Evolutionary conservation across 192 early-diverging fungal species (phyloP).

Genomic region (Chytriomyces confervae): DNA sequence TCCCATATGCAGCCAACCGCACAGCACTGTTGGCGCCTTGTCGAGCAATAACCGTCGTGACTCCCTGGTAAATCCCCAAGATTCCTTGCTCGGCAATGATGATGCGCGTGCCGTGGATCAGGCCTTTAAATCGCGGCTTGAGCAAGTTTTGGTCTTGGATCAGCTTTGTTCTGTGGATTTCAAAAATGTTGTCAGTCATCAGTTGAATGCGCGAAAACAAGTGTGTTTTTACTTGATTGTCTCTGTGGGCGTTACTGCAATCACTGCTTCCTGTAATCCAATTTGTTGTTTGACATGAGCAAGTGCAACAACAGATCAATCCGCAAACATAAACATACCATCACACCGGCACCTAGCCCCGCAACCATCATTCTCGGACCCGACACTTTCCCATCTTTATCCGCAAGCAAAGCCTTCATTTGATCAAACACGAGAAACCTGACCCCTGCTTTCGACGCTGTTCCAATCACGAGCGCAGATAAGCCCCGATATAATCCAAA

Average conservation of each 20-base stretch:
- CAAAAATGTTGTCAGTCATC: no score
- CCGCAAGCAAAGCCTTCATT: conserved; percentile 73
- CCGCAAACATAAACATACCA: conserved; percentile 29
- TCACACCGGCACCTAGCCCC: conserved; percentile 20
- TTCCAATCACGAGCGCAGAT: conserved; percentile 90
- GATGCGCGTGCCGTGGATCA: conserved; percentile 72
- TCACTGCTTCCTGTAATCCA: conserved; percentile 65
- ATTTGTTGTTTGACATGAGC: not conserved
- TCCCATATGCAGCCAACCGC: conserved; percentile 84
- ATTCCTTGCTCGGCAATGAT: conserved; percentile 78
- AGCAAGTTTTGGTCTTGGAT: conserved; percentile 87
- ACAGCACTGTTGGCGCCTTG: conserved; percentile 97
- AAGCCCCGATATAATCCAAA: conserved; percentile 84
- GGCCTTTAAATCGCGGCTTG: conserved; percentile 77
- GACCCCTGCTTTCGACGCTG: conserved; percentile 89
- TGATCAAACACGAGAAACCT: conserved; percentile 92
- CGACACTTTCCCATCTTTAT: conserved; percentile 69
- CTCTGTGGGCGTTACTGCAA: conserved; percentile 89
- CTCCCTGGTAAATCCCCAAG: conserved; percentile 85
- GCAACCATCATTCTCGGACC: conserved; percentile 65
- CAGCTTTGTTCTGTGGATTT: conserved; percentile 75
- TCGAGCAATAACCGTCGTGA: conserved; percentile 88
- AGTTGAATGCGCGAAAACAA: no score
- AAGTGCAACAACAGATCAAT: conserved; percentile 71
- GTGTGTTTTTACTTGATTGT: conserved; percentile 78